Evolutionary conservation across 2,329 filamentous ascomycete genomes (phyloP), one percentile per base, ranked within the genome.

Genomic region (Fusarium verticillioides): DNA sequence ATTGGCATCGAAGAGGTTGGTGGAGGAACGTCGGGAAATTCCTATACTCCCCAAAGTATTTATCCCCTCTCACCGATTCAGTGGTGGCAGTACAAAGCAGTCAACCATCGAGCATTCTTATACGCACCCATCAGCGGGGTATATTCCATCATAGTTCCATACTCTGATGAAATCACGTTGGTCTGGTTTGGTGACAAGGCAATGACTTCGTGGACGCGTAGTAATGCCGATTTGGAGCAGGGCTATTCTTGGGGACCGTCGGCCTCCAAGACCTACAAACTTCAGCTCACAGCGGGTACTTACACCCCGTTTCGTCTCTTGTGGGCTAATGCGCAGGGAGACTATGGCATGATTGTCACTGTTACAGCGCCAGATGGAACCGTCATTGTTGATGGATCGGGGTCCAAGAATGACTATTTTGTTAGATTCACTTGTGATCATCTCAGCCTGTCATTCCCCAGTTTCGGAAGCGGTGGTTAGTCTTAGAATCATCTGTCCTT

Each of bases 311-410:
- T 58, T 32, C 42, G 54, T 7, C n/a, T 58, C 10, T n/a, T 58
- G 18, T 47, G 54, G 40, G 54, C 54, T 5, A 58, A 58, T 58
- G 32, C 40, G 16, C 32, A 58, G 23, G 54, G 54, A 4, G 32
- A 47, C 23, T 47, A 58, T 28, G 32, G 9, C 21, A 47, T 58
- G 54, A 37, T 47, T 9, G 23, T 47, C 16, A 58, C 54, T n/a
- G 40, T 58, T 23, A 58, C 42, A 37, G 54, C 40, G 43, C 42
- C 32, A 10, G 54, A 58, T 34, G 54, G 54, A 26, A 58, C 54
- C 5, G 40, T 47, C 9, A 58, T 58, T 21, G 32, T 58, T 37
- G 18, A 58, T 28, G 19, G 32, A n/a, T 28, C 54, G 36, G 54
- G 42, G n/a, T 58, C 32, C 21, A 36, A 32, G 7, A 47, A 43